These are phyloP conservation scores for Penicillium desertorum DNA, from an alignment of 495 filamentous ascomycete genomes.

Conservation along the genomic window DNA sequence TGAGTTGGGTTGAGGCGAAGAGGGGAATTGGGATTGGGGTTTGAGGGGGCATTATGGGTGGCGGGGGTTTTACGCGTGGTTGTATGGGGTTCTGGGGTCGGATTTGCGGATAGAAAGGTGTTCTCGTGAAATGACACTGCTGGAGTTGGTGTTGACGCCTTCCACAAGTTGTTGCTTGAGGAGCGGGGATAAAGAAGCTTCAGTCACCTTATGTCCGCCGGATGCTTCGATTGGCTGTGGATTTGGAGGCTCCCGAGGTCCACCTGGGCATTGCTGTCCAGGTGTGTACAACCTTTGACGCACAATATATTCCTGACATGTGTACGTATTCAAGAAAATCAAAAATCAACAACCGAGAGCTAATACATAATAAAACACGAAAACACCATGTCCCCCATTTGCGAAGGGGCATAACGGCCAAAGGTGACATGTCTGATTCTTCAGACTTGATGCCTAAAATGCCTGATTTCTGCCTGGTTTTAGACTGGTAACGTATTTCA, in stretches of 20 bases:
- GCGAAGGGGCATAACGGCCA: no score
- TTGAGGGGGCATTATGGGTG: constrained; percentile 18
- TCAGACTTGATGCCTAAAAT: no score
- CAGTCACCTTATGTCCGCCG: constrained; percentile 4
- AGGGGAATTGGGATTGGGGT: constrained; percentile 60
- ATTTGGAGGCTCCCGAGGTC: not conserved
- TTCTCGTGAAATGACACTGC: not conserved
- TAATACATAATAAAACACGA: no score
- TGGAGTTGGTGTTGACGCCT: not conserved
- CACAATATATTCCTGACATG: no score
- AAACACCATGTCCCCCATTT: no score
- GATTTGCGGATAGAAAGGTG: not conserved
- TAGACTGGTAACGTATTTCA: no score
- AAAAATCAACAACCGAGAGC: no score
- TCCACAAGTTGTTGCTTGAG: not conserved
- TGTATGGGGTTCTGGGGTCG: not conserved
- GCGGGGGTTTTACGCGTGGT: not conserved
- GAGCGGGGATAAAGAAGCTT: constrained; percentile 13
- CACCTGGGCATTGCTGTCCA: no score
- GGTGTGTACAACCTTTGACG: no score
- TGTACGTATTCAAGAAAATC: no score
- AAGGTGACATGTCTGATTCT: no score
- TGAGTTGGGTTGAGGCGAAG: constrained; percentile 78
- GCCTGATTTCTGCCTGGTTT: no score
- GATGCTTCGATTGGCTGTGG: not conserved